These are phyloP conservation scores for Guadua angustifolia DNA, from an alignment of 176 grass and related monocot genomes.

Conservation along the genomic window DNA sequence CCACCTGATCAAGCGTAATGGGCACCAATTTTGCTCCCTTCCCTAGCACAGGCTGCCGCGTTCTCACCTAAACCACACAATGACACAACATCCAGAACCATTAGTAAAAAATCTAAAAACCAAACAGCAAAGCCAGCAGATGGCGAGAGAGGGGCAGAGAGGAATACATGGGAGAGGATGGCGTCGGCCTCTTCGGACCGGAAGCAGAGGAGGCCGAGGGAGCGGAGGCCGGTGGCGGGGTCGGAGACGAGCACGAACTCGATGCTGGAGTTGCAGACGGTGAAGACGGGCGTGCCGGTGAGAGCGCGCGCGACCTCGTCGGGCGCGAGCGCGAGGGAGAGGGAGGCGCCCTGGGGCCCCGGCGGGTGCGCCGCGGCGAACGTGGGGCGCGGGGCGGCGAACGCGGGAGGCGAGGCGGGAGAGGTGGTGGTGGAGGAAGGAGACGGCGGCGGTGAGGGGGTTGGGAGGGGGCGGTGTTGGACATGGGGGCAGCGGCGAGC, in stretches of 20 bases:
- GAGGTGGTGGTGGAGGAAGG: slow-evolving; percentile 70
- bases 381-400: slow-evolving; percentile 47
- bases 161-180: slow-evolving; percentile 71
- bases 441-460: slow-evolving; percentile 52
- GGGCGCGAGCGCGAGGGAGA: slow-evolving; percentile 63
- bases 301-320: slow-evolving; percentile 74
- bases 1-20: slow-evolving; percentile 93
- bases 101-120: slow-evolving; percentile 35
- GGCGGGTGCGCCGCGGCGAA: slow-evolving; percentile 19
- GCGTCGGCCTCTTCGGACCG: slow-evolving; percentile 77
- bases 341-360: slow-evolving; percentile 42
- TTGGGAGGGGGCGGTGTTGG: slow-evolving; percentile 23
- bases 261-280: slow-evolving; percentile 84
- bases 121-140: background rate
- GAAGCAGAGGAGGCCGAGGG: slow-evolving; percentile 87
- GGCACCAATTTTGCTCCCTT: slow-evolving; percentile 87
- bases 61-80: slow-evolving; percentile 63
- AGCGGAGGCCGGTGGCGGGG: slow-evolving; percentile 73
- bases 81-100: slow-evolving; percentile 5
- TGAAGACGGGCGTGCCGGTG: slow-evolving; percentile 79
- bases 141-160: background rate
- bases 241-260: slow-evolving; percentile 96
- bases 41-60: slow-evolving; percentile 71
- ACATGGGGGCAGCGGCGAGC: background rate
- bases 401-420: slow-evolving; percentile 51